These are phyloP conservation scores for Gynandropsis gynandra DNA, from an alignment of 345 rosid species.

Conservation along the genomic window DNA sequence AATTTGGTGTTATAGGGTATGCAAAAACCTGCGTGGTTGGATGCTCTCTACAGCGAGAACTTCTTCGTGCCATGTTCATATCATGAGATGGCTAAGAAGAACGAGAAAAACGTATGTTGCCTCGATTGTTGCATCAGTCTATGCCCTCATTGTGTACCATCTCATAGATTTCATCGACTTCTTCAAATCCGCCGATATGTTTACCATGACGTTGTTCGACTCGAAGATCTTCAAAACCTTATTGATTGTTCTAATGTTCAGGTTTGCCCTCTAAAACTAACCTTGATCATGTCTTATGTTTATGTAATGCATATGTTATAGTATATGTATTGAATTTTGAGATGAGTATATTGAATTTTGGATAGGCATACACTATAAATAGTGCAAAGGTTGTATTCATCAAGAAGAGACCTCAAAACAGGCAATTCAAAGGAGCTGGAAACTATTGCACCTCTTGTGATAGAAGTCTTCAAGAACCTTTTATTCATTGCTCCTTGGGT, in stretches of 20 bases:
- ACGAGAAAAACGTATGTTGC: slow-evolving; percentile 85
- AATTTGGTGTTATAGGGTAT: slow-evolving; percentile 49
- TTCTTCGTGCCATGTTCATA: slow-evolving; percentile 69
- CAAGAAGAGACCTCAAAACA: slow-evolving; percentile 90
- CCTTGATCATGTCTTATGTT: background rate
- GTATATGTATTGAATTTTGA: background rate
- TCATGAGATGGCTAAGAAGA: slow-evolving; percentile 81
- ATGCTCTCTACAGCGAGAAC: slow-evolving; percentile 69
- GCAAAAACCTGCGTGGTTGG: slow-evolving; percentile 90
- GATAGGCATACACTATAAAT: slow-evolving; percentile 81
- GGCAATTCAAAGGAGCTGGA: slow-evolving; percentile 90
- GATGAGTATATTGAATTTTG: slow-evolving; percentile 12
- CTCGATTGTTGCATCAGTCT: slow-evolving; percentile 87
- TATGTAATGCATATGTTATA: background rate
- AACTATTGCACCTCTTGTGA: slow-evolving; percentile 93
- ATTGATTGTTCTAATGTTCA: slow-evolving; percentile 94
- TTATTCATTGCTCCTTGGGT: slow-evolving; percentile 79
- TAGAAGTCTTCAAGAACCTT: slow-evolving; percentile 92
- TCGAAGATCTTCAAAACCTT: slow-evolving; percentile 86
- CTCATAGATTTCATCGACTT: slow-evolving; percentile 80
- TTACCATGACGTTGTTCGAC: slow-evolving; percentile 89
- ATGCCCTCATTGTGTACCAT: slow-evolving; percentile 87
- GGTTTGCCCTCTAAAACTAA: slow-evolving; percentile 30
- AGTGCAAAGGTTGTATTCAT: slow-evolving; percentile 93
- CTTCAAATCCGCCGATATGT: slow-evolving; percentile 96